Evolutionary conservation across 176 grass and related monocot species (phyloP), one percentile per base, ranked within the genome.

Genomic region (Eleusine indica): DNA sequence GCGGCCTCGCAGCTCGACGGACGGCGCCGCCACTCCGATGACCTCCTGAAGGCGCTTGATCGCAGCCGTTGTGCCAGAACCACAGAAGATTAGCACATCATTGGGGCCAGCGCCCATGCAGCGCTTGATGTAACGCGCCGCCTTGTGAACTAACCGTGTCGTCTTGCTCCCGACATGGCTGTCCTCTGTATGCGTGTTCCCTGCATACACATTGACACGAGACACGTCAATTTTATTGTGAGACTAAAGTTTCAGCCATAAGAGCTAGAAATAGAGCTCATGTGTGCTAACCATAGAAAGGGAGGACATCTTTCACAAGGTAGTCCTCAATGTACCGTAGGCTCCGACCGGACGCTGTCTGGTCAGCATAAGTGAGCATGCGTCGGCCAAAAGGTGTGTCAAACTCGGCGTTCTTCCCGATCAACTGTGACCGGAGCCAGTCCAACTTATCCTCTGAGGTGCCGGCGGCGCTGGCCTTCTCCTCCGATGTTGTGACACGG

Each of bases 21-120:
- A 89, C 13, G 94, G 74, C 22, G 80, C 38, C 0, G 86, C 68
- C 17, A 93, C 84, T 1, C 91, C 91, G 0, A 96, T 93, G 30
- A 77, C 81, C 87, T 96, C 94, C 64, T 96, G 94, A 6, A 96
- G 84, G n/a, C 86, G 94, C 85, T 89, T 96, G 66, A 96, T 89
- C 37, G 91, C 94, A 7, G 88, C 94, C 14, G 94, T 89, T 1
- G 91, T 70, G 16, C 91, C 94, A 8, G 88, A 25, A 64, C 91
- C 91, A 60, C 91, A 96, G 77, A 93, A 91, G 15, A 96, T 28
- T 29, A 96, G 86, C 44, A 72, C 76, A 22, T 96, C 94, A 17
- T 4, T 15, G 16, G 52, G 17, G 16, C 52, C 52, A 1, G 52
- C 52, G 16, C 52, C 52, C 52, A 54, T 19, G 52, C 52, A 54